Conservation (phyloP, 257 asterid species). For the Coffea canephora region DNA sequence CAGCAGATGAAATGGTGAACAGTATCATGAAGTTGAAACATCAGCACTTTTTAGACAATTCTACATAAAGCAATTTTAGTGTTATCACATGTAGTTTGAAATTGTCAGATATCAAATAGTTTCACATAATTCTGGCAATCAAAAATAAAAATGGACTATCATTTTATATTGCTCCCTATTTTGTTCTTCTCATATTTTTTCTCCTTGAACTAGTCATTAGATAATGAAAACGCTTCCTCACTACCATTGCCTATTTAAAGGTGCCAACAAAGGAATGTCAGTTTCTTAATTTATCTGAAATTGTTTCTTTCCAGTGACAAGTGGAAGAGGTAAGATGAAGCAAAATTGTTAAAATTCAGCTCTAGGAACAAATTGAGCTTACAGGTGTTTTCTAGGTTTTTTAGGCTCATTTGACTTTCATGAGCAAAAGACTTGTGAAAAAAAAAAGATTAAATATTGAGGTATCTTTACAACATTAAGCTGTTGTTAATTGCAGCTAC, state of each 20-base stretch:
- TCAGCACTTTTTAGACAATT: neutral
- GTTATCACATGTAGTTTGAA: neutral
- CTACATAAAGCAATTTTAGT: neutral
- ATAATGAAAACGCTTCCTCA: neutral
- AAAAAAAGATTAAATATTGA: no score
- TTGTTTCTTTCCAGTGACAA: neutral
- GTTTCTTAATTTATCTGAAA: neutral
- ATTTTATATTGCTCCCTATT: neutral
- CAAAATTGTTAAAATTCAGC: neutral
- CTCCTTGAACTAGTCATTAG: neutral
- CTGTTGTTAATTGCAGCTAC: neutral
- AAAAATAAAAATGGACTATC: neutral
- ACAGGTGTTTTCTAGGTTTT: neutral
- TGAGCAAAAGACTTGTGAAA: neutral
- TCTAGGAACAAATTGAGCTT: neutral
- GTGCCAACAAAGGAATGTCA: conserved; percentile 1
- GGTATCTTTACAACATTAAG: neutral
- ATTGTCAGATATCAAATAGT: neutral
- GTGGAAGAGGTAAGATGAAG: neutral
- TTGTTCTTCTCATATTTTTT: neutral
- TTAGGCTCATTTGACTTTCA: neutral
- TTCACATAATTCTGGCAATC: neutral
- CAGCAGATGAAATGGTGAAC: neutral
- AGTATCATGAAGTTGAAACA: neutral
- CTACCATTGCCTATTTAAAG: neutral